Evolutionary conservation across 768 basidiomycete species (phyloP).

Genomic region (Grammothele lineata): DNA sequence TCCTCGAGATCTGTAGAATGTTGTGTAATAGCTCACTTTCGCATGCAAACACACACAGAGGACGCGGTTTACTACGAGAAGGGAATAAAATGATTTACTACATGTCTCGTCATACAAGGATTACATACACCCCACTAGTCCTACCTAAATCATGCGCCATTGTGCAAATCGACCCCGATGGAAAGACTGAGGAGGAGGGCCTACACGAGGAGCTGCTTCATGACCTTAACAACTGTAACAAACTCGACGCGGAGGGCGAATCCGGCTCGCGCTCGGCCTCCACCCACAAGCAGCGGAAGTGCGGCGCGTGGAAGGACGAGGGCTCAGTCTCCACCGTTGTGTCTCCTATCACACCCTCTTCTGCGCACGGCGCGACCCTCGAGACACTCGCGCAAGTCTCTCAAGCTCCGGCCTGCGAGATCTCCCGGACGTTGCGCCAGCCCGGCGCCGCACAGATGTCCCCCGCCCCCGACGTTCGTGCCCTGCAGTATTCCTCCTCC

Average conservation of each 20-base stretch:
- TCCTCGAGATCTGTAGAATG: no score
- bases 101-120: no score
- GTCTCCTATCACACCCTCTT: constrained; percentile 26
- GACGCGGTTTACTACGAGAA: no score
- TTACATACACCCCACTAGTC: no score
- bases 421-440: constrained; percentile 51
- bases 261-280: constrained; percentile 57
- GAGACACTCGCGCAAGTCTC: constrained; percentile 74
- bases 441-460: constrained; percentile 7
- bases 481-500: constrained; percentile 6
- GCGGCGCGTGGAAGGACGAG: constrained; percentile 83
- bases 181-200: constrained; percentile 39
- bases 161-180: constrained; percentile 18
- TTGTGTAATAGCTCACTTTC: no score
- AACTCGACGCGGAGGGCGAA: constrained; percentile 33
- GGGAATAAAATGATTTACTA: no score
- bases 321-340: constrained; percentile 32
- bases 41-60: no score
- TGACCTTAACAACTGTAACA: constrained; percentile 23
- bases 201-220: constrained; percentile 5
- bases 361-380: constrained; percentile 48
- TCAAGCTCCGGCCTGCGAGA: constrained; percentile 78
- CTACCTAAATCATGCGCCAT: no score
- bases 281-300: constrained; percentile 75
- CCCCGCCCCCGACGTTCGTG: constrained; percentile 14